Conservation (phyloP, 1,284 basidiomycete species). For the Inonotus hispidus region DNA sequence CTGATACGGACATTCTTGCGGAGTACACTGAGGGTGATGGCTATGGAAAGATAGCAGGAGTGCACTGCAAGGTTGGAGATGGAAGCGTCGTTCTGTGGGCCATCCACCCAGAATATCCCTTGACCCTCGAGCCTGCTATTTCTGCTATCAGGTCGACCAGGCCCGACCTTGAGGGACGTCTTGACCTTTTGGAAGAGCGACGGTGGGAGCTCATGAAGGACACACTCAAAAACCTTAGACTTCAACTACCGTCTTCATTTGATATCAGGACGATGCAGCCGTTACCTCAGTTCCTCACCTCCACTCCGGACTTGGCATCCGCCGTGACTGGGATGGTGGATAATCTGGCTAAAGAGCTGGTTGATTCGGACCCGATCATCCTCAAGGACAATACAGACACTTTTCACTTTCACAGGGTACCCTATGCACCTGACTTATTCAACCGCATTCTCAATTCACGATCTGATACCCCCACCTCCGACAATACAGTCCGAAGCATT, state of each 20-base stretch:
- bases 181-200: conserved; percentile 33
- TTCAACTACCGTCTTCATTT: conserved; percentile 35
- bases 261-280: conserved; percentile 24
- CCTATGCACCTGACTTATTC: not conserved
- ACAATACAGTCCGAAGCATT: conserved; percentile 30
- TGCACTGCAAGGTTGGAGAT: conserved; percentile 43
- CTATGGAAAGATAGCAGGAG: conserved; percentile 40
- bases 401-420: conserved; percentile 11
- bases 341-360: conserved; percentile 24
- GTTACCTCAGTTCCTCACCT: conserved; percentile 50
- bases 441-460: conserved; percentile 33
- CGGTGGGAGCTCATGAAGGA: conserved; percentile 38
- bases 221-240: conserved; percentile 41
- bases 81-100: conserved; percentile 61
- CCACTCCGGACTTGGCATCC: conserved; percentile 32
- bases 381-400: conserved; percentile 14
- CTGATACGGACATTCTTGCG: conserved; percentile 20
- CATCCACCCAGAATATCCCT: conserved; percentile 59
- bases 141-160: conserved; percentile 30
- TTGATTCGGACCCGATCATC: conserved; percentile 9
- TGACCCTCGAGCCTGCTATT: conserved; percentile 38
- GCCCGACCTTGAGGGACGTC: conserved; percentile 27
- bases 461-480: conserved; percentile 34
- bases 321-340: conserved; percentile 36
- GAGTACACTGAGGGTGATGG: conserved; percentile 18